Evolutionary conservation across 371 early-diverging fungal genomes (phyloP).

Genomic region (Mortierella sp.): DNA sequence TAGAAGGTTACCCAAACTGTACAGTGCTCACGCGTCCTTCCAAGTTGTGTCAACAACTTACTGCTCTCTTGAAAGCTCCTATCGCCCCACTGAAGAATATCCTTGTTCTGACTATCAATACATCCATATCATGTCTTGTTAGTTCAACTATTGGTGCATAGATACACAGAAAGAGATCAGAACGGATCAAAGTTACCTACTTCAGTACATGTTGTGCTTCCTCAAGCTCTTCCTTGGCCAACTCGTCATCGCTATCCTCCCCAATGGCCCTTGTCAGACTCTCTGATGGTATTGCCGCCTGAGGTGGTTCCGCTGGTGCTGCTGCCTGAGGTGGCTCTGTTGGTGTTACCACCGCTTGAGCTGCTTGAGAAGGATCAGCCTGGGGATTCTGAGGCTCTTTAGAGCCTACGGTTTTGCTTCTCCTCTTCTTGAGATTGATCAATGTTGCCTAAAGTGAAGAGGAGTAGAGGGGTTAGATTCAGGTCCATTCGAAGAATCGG

Average conservation of each 20-base stretch:
- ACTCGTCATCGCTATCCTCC: constrained; percentile 12
- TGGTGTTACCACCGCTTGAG: no score
- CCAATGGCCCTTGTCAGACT: background rate
- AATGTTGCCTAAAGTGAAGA: background rate
- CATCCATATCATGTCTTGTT: no score
- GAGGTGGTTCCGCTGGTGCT: background rate
- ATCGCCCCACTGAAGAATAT: constrained; percentile 10
- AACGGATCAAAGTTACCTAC: constrained; percentile 1
- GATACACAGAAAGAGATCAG: no score
- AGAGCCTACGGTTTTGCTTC: no score
- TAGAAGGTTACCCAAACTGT: no score
- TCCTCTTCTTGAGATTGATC: no score
- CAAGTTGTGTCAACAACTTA: no score
- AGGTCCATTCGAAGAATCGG: constrained; percentile 3
- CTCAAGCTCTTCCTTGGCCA: constrained; percentile 4
- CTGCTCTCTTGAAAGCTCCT: constrained; percentile 8
- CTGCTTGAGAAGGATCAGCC: no score
- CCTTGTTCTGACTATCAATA: constrained; percentile 18
- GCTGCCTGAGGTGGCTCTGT: no score
- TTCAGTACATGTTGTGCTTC: constrained; percentile 10
- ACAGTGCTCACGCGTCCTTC: no score
- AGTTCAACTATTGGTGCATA: no score
- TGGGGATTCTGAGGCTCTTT: no score
- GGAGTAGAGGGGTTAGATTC: background rate
- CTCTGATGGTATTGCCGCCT: background rate